Evolutionary conservation across 192 early-diverging fungal species (phyloP).

Genomic region (Podochytrium sp.): DNA sequence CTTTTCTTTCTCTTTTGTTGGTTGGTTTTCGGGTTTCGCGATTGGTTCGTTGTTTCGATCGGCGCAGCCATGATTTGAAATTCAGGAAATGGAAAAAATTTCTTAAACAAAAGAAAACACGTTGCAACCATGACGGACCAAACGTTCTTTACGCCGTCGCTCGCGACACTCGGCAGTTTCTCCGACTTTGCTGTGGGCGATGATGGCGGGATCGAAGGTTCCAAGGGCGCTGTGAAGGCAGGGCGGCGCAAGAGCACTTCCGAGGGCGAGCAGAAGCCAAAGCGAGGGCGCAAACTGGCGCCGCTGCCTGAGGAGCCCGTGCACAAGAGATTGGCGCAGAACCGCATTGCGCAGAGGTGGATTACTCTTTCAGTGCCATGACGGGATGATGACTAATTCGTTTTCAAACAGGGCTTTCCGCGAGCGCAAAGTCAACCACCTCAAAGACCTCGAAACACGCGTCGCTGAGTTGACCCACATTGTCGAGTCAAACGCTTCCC

Average conservation of each 20-base stretch:
- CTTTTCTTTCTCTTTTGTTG: no score
- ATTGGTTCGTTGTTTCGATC: no score
- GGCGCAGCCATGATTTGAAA: no score
- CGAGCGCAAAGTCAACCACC: constrained; percentile 22
- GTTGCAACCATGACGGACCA: no score
- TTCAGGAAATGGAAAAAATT: no score
- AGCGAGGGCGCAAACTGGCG: constrained; percentile 3
- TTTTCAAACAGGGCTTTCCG: constrained; percentile 3
- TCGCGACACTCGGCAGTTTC: background rate
- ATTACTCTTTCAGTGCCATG: no score
- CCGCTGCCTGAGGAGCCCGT: background rate
- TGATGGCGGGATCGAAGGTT: no score
- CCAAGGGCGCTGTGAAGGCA: no score
- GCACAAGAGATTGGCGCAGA: constrained; percentile 9
- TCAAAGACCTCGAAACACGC: constrained; percentile 16
- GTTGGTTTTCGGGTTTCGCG: no score
- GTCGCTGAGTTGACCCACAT: constrained; percentile 10
- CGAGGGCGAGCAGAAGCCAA: constrained; percentile 13
- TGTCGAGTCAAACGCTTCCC: constrained; percentile 2
- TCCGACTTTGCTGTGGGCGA: background rate
- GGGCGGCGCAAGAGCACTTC: no score
- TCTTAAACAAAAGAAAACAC: no score
- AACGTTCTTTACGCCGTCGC: background rate
- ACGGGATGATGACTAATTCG: no score
- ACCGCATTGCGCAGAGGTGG: background rate